Conservation (phyloP, 225 moss, liverwort and hornwort species). For the Straminergon stramineum region DNA sequence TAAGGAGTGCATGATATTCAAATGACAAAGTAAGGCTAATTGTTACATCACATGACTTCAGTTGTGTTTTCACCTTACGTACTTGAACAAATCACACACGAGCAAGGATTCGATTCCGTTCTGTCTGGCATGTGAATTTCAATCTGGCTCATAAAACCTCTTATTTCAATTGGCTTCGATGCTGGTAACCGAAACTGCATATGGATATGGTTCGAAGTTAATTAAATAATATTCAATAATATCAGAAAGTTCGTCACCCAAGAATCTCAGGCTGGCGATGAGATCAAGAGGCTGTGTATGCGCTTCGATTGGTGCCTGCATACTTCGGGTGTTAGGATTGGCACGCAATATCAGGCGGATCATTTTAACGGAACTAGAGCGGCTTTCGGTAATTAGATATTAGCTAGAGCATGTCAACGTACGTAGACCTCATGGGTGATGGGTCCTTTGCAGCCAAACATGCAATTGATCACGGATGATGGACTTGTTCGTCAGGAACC, state of each 20-base stretch:
- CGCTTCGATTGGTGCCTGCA: not conserved
- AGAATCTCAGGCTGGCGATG: not conserved
- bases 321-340: not conserved
- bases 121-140: too few species aligned
- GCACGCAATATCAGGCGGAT: not conserved
- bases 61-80: not conserved
- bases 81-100: not conserved
- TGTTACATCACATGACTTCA: not conserved
- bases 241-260: not conserved
- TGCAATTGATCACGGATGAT: too few species aligned
- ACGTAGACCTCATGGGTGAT: not conserved
- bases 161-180: not conserved
- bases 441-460: too few species aligned
- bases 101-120: too few species aligned
- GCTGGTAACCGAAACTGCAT: not conserved
- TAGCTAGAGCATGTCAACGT: not conserved
- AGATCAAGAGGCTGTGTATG: not conserved
- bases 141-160: not conserved
- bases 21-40: not conserved
- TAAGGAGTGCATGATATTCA: not conserved
- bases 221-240: not conserved
- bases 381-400: not conserved
- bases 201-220: too few species aligned
- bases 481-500: not conserved
- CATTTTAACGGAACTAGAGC: not conserved